Evolutionary conservation across 306 rosid species (phyloP), one percentile per base, ranked within the genome.

Genomic region (Pueraria montana): DNA sequence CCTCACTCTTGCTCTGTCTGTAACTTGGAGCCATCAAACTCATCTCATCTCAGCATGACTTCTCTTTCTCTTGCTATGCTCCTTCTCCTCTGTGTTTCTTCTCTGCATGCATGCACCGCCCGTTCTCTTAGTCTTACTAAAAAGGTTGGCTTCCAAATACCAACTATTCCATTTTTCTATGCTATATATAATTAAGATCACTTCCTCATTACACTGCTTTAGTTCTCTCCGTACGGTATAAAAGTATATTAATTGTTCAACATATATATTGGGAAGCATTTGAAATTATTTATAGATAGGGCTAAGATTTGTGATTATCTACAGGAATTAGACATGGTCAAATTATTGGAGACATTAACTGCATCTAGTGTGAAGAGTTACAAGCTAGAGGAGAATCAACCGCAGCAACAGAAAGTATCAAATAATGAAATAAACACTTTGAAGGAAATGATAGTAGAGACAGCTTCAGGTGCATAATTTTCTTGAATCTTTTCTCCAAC

Each of bases 91-190:
- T 84, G 66, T 46, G 78, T 84, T 58, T 72, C 91, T 58, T 72
- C 91, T 68, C 72, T 91, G 89, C 92, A 89, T 93, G 97, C 95
- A 89, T 88, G 89, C 88, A 77, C 82, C 49, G 87, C 93, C 48
- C 83, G 90, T 43, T 88, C 62, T 79, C 81, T 82, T 20, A 55
- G 26, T 80, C 76, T 66, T 34, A 34, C 72, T 61, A 68, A 77
- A 1, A 69, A 88, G 93, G 94, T 89, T 46, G 46, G 83, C 14
- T 48, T 58, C 61, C 79, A 5, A 52, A 21, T 26, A 16, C 17
- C 62, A 48, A 10, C 70, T 6, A 6, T 36, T 64, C 74, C 4
- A 9, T 13, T 63, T n/a, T 21, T 53, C n/a, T n/a, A n/a, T n/a
- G n/a, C n/a, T n/a, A n/a, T n/a, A 38, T 58, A 58, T 56, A 12